Percentiles rank a stretch among this genome's conserved stretches.
These are phyloP conservation scores for Tolypocladium inflatum DNA, from an alignment of 2,329 filamentous ascomycete genomes.

Conservation along the genomic window DNA sequence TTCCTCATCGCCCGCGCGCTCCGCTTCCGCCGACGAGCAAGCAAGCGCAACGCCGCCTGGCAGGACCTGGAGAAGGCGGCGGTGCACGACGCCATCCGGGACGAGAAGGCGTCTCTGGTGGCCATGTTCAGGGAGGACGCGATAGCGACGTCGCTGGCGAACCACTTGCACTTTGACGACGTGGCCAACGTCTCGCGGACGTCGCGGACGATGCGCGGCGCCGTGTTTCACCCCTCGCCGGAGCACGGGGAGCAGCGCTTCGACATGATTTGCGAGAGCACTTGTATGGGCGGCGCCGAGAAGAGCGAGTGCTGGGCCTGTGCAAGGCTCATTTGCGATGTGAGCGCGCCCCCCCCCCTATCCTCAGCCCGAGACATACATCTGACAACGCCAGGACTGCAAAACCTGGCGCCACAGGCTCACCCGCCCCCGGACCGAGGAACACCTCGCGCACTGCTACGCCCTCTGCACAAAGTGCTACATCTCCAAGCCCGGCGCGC, in stretches of 20 bases:
- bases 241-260: background rate
- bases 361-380: background rate
- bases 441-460: constrained; percentile 7
- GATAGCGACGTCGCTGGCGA: constrained; percentile 3
- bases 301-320: constrained; percentile 10
- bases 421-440: constrained; percentile 2
- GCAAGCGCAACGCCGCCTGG: background rate
- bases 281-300: constrained; percentile 1
- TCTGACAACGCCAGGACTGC: background rate
- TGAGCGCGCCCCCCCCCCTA: background rate
- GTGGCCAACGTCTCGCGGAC: constrained; percentile 6
- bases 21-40: background rate
- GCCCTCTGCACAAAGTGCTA: constrained; percentile 10
- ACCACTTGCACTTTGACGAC: constrained; percentile 8
- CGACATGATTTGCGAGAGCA: constrained; percentile 5
- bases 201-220: constrained; percentile 3
- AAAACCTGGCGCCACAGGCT: background rate
- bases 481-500: background rate
- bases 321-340: constrained; percentile 5
- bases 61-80: background rate
- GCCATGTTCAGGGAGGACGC: constrained; percentile 2
- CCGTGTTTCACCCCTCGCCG: background rate
- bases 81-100: background rate
- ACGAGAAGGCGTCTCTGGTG: background rate
- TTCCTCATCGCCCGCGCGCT: background rate